Conservation (phyloP, 108 stramenopile species). For the Conticribra guillardii region DNA sequence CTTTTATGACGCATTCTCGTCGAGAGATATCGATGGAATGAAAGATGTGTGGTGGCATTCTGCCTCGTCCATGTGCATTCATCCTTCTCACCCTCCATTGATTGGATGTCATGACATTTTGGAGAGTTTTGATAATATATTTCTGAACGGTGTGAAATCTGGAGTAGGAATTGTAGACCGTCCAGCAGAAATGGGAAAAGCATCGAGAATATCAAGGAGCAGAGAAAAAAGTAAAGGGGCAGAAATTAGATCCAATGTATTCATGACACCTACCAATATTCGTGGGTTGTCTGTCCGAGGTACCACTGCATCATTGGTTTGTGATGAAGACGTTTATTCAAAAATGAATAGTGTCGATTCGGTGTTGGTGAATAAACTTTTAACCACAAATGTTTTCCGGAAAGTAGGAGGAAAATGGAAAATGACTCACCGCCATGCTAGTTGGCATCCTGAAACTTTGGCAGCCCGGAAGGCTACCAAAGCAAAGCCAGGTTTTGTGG, state of each 20-base stretch:
- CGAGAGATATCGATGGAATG: slow-evolving; percentile 70
- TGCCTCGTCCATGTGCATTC: slow-evolving; percentile 74
- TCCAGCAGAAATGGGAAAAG: neutral
- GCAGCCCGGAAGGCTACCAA: slow-evolving; percentile 70
- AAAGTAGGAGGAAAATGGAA: slow-evolving; percentile 81
- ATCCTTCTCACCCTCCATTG: slow-evolving; percentile 74
- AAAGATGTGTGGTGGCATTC: slow-evolving; percentile 73
- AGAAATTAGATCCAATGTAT: slow-evolving; percentile 8
- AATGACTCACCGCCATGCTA: slow-evolving; percentile 83
- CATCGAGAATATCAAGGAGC: neutral
- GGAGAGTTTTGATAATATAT: slow-evolving; percentile 74
- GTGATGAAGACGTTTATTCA: slow-evolving; percentile 81
- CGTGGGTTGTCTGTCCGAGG: slow-evolving; percentile 71
- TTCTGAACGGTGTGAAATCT: slow-evolving; percentile 52
- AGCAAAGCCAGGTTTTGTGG: slow-evolving; percentile 32
- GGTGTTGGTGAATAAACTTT: slow-evolving; percentile 67
- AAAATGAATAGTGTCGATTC: slow-evolving; percentile 38
- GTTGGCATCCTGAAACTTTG: slow-evolving; percentile 81
- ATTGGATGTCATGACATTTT: slow-evolving; percentile 68
- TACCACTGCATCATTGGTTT: slow-evolving; percentile 77
- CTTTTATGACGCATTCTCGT: slow-evolving; percentile 82
- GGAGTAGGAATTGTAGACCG: neutral
- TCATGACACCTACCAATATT: slow-evolving; percentile 79
- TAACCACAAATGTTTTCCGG: slow-evolving; percentile 85
- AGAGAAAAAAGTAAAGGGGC: neutral